Evolutionary conservation across 2,329 filamentous ascomycete species (phyloP).

Genomic region (Aspergillus sp.): DNA sequence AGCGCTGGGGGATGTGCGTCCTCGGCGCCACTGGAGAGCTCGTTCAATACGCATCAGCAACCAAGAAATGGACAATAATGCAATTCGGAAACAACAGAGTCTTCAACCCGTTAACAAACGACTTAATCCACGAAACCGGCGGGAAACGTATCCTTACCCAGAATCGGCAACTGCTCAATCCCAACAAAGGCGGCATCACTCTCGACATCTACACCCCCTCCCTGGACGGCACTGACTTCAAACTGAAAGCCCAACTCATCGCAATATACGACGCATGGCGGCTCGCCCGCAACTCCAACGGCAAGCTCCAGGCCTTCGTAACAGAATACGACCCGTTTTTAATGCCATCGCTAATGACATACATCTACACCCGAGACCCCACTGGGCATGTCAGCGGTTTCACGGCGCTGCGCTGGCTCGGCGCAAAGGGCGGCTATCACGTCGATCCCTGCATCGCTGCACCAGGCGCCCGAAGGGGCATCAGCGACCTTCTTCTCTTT

Average conservation of each 20-base stretch:
- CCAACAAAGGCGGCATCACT: constrained; percentile 32
- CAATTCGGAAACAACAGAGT: constrained; percentile 42
- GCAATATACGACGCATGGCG: constrained; percentile 42
- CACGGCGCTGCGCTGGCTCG: constrained; percentile 39
- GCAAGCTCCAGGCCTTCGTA: constrained; percentile 36
- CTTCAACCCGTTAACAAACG: constrained; percentile 42
- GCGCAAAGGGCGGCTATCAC: constrained; percentile 40
- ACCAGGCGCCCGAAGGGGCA: constrained; percentile 35
- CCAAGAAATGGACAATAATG: constrained; percentile 33
- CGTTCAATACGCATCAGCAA: constrained; percentile 26
- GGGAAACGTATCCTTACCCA: constrained; percentile 41
- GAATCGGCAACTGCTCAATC: constrained; percentile 38
- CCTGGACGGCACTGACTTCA: constrained; percentile 26
- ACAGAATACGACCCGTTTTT: constrained; percentile 44
- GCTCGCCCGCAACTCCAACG: constrained; percentile 30
- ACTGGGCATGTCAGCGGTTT: constrained; percentile 37
- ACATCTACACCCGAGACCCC: constrained; percentile 37
- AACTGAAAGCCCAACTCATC: constrained; percentile 33
- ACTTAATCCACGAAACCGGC: constrained; percentile 34
- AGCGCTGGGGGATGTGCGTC: constrained; percentile 36
- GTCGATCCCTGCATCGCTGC: constrained; percentile 42
- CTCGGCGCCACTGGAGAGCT: constrained; percentile 38
- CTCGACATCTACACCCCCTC: constrained; percentile 37
- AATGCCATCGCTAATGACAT: constrained; percentile 41
- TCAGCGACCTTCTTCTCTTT: constrained; percentile 41